Percentiles rank a stretch among this genome's conserved stretches.
phyloP scores from a whole-genome alignment of 371 early-diverging fungal species.

The Mortierella sp. region DNA sequence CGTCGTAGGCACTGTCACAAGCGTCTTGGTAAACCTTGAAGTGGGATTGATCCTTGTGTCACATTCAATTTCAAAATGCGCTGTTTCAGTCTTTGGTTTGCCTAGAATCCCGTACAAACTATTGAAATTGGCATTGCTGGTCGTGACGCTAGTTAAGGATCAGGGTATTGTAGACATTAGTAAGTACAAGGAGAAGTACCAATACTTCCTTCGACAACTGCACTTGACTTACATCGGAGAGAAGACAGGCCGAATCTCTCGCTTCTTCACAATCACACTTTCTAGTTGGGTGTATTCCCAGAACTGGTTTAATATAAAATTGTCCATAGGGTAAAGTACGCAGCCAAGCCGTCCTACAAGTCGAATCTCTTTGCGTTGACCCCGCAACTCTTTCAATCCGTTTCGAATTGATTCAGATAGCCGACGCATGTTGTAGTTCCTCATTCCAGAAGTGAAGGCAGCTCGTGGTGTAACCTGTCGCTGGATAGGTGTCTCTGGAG shows the following conservation, averaged over 20 bases:
- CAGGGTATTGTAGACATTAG: not conserved
- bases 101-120: slow-evolving; percentile 26
- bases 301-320: not conserved
- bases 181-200: not conserved
- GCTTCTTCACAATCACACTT: slow-evolving; percentile 11
- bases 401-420: slow-evolving; percentile 19
- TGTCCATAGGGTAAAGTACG: slow-evolving; percentile 18
- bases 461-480: not conserved
- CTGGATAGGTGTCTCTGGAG: not conserved
- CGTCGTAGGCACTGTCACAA: slow-evolving; percentile 33
- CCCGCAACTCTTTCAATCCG: slow-evolving; percentile 39
- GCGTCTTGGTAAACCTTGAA: slow-evolving; percentile 20
- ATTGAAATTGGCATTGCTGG: not conserved
- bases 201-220: not conserved
- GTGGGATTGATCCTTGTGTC: slow-evolving; percentile 38
- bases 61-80: slow-evolving; percentile 31
- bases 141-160: slow-evolving; percentile 18
- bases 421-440: slow-evolving; percentile 35
- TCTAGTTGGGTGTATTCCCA: slow-evolving; percentile 43
- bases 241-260: slow-evolving; percentile 12
- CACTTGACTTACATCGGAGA: slow-evolving; percentile 31
- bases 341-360: slow-evolving; percentile 39
- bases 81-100: slow-evolving; percentile 19
- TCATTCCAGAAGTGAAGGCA: slow-evolving; percentile 15
- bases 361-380: slow-evolving; percentile 49